These are phyloP conservation scores for Cerioporus squamosus DNA, from an alignment of 1,284 basidiomycete genomes.

Conservation along the genomic window DNA sequence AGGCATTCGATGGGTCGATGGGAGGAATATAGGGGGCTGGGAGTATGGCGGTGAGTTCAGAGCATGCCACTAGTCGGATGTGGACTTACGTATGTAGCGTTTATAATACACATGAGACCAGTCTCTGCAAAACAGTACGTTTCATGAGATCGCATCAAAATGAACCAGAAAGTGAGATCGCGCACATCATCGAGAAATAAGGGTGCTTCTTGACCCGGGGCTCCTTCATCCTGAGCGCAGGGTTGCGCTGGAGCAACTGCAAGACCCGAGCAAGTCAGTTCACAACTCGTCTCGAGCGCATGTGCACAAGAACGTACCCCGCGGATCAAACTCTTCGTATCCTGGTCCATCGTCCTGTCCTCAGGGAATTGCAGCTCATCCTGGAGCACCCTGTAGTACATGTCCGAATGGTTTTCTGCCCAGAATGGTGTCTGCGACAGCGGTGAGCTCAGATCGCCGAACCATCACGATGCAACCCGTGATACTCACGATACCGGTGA, in stretches of 20 bases:
- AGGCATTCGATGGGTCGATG: slow-evolving; percentile 90
- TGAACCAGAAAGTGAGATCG: slow-evolving; percentile 26
- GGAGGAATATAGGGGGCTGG: slow-evolving; percentile 96
- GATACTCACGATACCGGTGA: slow-evolving; percentile 81
- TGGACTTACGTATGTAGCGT: slow-evolving; percentile 80
- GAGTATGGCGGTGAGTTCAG: neutral
- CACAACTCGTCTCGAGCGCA: neutral
- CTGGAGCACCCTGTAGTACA: slow-evolving; percentile 91
- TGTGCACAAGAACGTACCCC: slow-evolving; percentile 62
- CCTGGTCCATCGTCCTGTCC: slow-evolving; percentile 88
- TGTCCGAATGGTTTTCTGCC: slow-evolving; percentile 92
- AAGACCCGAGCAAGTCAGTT: neutral
- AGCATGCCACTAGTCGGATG: slow-evolving; percentile 2
- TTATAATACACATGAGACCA: slow-evolving; percentile 95
- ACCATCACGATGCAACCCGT: neutral
- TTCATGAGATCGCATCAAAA: too few species aligned
- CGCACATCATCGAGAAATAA: slow-evolving; percentile 95
- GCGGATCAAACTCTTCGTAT: slow-evolving; percentile 93
- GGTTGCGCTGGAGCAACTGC: slow-evolving; percentile 90
- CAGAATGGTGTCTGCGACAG: slow-evolving; percentile 84
- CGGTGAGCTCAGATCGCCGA: slow-evolving; percentile 13
- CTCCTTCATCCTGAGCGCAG: slow-evolving; percentile 88
- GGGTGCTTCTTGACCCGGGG: slow-evolving; percentile 93
- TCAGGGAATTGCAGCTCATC: slow-evolving; percentile 90
- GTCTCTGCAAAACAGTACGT: slow-evolving; percentile 54